Evolutionary conservation across 441 rosid species (phyloP).

Genomic region (Adansonia madagascariensis): DNA sequence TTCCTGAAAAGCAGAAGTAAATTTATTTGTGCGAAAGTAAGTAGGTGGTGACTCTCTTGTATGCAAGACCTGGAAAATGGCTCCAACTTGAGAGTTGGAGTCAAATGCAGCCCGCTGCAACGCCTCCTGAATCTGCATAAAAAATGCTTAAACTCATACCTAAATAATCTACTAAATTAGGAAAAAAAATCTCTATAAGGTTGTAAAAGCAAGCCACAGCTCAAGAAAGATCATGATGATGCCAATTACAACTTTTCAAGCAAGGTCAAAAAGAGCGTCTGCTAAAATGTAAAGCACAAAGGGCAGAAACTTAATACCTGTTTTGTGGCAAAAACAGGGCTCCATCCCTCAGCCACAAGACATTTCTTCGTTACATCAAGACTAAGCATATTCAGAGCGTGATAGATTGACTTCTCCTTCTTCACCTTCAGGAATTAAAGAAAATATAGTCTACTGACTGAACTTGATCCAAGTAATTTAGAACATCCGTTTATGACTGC

Average conservation of each 20-base stretch:
- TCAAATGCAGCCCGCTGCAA: conserved; percentile 69
- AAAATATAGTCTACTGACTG: conserved; percentile 13
- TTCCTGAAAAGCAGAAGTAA: conserved; percentile 75
- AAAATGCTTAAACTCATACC: conserved; percentile 28
- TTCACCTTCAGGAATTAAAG: conserved; percentile 52
- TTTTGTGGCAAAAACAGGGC: conserved; percentile 68
- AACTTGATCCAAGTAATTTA: conserved; percentile 5
- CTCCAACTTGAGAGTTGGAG: conserved; percentile 73
- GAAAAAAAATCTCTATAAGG: background rate
- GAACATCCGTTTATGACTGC: conserved; percentile 14
- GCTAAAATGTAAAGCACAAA: background rate
- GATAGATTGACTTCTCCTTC: conserved; percentile 77
- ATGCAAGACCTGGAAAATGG: conserved; percentile 64
- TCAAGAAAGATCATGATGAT: conserved; percentile 11
- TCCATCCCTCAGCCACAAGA: conserved; percentile 83
- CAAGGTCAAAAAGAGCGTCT: background rate
- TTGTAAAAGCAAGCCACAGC: conserved; percentile 8
- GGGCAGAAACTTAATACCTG: conserved; percentile 47
- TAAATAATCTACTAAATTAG: background rate
- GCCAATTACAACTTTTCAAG: background rate
- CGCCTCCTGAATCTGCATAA: conserved; percentile 70
- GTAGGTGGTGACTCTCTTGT: conserved; percentile 76
- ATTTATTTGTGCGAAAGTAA: conserved; percentile 69
- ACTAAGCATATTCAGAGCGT: conserved; percentile 76
- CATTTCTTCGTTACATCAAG: conserved; percentile 82